These are phyloP conservation scores for Leccinum rimulosum DNA, from an alignment of 768 basidiomycete genomes.

Conservation along the genomic window DNA sequence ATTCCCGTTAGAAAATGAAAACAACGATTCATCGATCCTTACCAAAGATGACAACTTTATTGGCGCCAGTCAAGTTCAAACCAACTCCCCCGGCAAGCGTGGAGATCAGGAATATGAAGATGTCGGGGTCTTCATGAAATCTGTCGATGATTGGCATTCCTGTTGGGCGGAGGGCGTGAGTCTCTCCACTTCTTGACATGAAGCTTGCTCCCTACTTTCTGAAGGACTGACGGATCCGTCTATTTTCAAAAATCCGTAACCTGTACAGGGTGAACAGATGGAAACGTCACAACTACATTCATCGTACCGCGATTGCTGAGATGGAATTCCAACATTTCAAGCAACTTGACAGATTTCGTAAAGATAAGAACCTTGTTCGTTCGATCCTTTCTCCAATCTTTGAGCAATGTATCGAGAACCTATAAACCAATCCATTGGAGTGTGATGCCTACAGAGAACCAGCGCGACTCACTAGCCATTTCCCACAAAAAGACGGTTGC, in stretches of 20 bases:
- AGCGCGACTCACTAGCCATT: slow-evolving; percentile 70
- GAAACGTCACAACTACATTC: not conserved
- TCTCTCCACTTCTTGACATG: not conserved
- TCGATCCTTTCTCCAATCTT: slow-evolving; percentile 60
- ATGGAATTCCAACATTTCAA: slow-evolving; percentile 82
- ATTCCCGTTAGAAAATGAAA: not conserved
- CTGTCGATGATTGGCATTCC: slow-evolving; percentile 85
- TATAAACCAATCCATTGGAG: slow-evolving; percentile 28
- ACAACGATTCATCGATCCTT: slow-evolving; percentile 20
- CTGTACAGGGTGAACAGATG: slow-evolving; percentile 24
- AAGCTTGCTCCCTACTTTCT: slow-evolving; percentile 51
- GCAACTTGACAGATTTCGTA: slow-evolving; percentile 86
- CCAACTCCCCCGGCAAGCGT: slow-evolving; percentile 92
- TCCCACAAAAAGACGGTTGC: slow-evolving; percentile 71
- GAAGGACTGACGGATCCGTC: slow-evolving; percentile 72
- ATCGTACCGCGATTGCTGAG: slow-evolving; percentile 51
- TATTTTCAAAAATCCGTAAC: slow-evolving; percentile 65
- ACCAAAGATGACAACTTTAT: slow-evolving; percentile 93
- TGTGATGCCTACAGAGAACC: not conserved
- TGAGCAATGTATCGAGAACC: slow-evolving; percentile 67
- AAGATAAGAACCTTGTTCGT: slow-evolving; percentile 91
- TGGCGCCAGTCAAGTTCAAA: slow-evolving; percentile 86
- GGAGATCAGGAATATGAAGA: slow-evolving; percentile 85
- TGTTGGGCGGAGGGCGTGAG: slow-evolving; percentile 25
- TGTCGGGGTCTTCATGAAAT: slow-evolving; percentile 71